Evolutionary conservation across 306 rosid species (phyloP), one percentile per base, ranked within the genome.

Genomic region (Acacia crassicarpa): DNA sequence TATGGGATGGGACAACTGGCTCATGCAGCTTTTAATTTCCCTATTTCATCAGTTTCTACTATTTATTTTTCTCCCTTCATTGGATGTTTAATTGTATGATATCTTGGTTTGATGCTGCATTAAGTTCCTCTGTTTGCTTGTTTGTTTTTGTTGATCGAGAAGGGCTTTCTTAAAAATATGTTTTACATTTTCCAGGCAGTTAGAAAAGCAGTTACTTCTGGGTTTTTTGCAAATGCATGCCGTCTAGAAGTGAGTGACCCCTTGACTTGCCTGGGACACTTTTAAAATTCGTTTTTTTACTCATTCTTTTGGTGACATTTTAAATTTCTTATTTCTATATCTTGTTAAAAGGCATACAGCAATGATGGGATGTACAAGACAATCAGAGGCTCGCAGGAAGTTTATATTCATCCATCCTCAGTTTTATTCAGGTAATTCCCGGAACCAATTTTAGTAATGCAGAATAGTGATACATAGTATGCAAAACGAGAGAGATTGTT

Each of bases 301-400:
- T 9, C 40, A 40, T 74, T 8, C 3, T 6, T 58, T 46, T 30
- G 25, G 19, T 69, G 6, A 11, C 51, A 71, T 66, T 49, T 32
- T 45, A 30, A 71, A 49, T 76, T 46, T 41, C 32, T 65, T 89
- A 44, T 83, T 81, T 75, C 15, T 43, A 73, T 69, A 16, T 76
- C 67, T 62, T 25, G 61, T 80, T 53, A 72, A 79, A 72, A 95
- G 99, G 93, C 90, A 81, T 91, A 86, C 88, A 89, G 98, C 72
- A 97, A 90, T 76, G 87, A 81, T 72, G 98, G 99, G 75, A 87
- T 83, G 89, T 95, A 95, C 80, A 95, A 90, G 92, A 95, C 95
- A 15, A 51, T 91, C 45, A 88, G 97, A 90, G 94, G 98, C 69
- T 93, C 93, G 51, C 91, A 93, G 85, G 99, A 90, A 86, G 98